Evolutionary conservation across 169 alveolate genomes (phyloP), one percentile per base, ranked within the genome.

Genomic region (Perkinsus chesapeaki): DNA sequence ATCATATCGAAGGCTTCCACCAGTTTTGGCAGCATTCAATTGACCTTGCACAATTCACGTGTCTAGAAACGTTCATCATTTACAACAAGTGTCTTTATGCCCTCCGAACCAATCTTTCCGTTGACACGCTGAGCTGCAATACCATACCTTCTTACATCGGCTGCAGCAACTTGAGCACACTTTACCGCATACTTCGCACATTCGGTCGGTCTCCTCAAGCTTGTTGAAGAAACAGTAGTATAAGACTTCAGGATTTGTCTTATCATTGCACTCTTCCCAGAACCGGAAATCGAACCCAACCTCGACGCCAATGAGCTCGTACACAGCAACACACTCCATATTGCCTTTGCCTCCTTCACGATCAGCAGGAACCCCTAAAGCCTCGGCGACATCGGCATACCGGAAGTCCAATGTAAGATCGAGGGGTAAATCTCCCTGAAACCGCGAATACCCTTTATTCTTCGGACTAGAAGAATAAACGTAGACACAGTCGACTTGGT

Each of bases 121-220:
- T 34, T 60, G 82, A 60, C 82, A 60, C 7, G 82, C 31, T 0
- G 82, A 60, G 82, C 82, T 60, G 27, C 82, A 60, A 16, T 60
- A 60, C 82, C 82, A 60, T 1, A 60, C 82, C 27, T 16, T 60
- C 82, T 60, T 60, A 60, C 82, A 60, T 34, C 82, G 82, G 27
- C 82, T 60, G 31, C 82, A 60, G 82, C 82, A 60, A 16, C 23
- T 60, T 34, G 82, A 60, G 82, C 82, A 60, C 31, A 60, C 82
- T 60, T 60, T 60, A 60, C 82, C 82, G 82, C 82, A 60, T 7
- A 60, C 82, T 60, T 60, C 82, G 82, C 82, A 60, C 82, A 60
- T 60, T 34, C 82, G 12, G 27, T 60, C 82, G 27, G 82, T 60
- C 82, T 60, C 82, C 82, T 60, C 82, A 0, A 60, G 31, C 82